Evolutionary conservation across 192 early-diverging fungal species (phyloP).

Genomic region (Coemansia brasiliensis): DNA sequence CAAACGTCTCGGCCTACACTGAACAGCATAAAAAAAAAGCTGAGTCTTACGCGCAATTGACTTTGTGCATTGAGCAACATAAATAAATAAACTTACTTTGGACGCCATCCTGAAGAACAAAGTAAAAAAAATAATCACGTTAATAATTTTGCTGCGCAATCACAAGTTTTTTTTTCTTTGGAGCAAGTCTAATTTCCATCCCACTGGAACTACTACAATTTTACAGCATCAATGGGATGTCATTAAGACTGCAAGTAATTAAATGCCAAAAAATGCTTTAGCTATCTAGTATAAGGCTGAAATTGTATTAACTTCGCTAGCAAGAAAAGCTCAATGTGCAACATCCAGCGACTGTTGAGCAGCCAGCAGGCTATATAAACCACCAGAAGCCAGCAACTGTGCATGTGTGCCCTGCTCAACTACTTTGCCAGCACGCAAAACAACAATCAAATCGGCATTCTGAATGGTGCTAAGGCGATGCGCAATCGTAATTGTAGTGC

Average conservation of each 20-base stretch:
- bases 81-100: background rate
- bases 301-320: too few relatives aligned
- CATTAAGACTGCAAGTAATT: too few relatives aligned
- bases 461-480: constrained; percentile 86
- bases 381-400: constrained; percentile 59
- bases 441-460: constrained; percentile 73
- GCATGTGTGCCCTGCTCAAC: constrained; percentile 70
- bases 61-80: too few relatives aligned
- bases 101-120: constrained; percentile 1
- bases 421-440: constrained; percentile 63
- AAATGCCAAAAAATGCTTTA: too few relatives aligned
- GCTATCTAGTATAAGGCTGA: too few relatives aligned
- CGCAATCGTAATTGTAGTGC: constrained; percentile 76
- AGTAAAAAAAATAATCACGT: background rate
- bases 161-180: too few relatives aligned
- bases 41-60: too few relatives aligned
- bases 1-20: too few relatives aligned
- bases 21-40: too few relatives aligned
- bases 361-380: constrained; percentile 65
- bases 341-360: constrained; percentile 63
- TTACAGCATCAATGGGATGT: too few relatives aligned
- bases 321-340: constrained; percentile 20
- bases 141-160: background rate
- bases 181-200: too few relatives aligned
- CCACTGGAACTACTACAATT: too few relatives aligned